Base-by-base conservation (phyloP, 345 rosid genomes). In the Acer campestre region DNA sequence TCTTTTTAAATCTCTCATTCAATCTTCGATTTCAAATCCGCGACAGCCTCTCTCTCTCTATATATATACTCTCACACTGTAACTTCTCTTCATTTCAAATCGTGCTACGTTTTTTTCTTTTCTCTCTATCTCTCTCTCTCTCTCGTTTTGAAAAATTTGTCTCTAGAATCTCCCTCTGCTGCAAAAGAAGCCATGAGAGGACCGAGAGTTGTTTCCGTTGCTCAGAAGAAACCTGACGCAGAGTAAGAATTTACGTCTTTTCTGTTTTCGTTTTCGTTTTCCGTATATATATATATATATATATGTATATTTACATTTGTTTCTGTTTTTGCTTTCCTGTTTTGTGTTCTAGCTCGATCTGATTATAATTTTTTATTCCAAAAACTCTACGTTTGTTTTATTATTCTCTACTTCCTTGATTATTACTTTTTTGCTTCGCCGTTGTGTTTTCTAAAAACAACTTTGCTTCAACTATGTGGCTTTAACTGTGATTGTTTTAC, bases 171-270 rank as follows among this genome's bases (percentile, higher is more conserved):
- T 78, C 73, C n/a, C 55, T 27, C 18, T 18, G 17, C 27, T 61
- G 3, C n/a, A 13, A 46, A 66, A 61, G 71, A 58, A 61, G 73
- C 73, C 67, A 85, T 85, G 86, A 82, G 58, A 78, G 84, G 78
- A 73, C 85, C 74, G 8, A 80, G 62, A 76, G 65, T 31, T 64
- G 83, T 63, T 63, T 46, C 70, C 42, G 10, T 84, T 56, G 79
- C 87, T 79, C 77, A 62, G 46, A 85, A 85, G 79, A 83, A 65
- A 74, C 72, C 48, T 10, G 75, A 51, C 18, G 8, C 81, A 6
- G 73, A 53, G 88, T 82, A 68, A 61, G 73, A 17, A 59, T 67
- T 61, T 3, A 3, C 67, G 40, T 14, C 12, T 56, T 64, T 29
- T 64, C 7, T 25, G 0, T 35, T 13, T 67, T 27, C 22, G 7